Percentiles rank a stretch among this genome's conserved stretches.
Conservation (phyloP, 2,329 filamentous ascomycete species). For the Gnomoniopsis sp. region DNA sequence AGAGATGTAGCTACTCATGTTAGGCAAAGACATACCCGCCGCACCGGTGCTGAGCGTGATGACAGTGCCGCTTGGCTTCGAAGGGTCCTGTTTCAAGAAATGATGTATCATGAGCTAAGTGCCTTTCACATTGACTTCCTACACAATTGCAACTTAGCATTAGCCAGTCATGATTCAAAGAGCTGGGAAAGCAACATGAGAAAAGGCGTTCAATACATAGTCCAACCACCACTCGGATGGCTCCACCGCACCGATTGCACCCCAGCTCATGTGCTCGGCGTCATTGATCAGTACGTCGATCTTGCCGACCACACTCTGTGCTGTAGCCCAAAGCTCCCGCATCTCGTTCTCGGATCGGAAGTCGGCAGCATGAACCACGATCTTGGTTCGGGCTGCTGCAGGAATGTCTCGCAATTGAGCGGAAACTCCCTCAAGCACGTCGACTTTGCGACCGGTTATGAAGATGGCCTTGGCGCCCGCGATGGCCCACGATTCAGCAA, state of each 20-base stretch:
- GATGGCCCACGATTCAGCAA: slow-evolving; percentile 21
- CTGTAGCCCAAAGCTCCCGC: slow-evolving; percentile 17
- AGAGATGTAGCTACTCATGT: slow-evolving; percentile 18
- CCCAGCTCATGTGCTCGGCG: slow-evolving; percentile 16
- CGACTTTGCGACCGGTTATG: slow-evolving; percentile 21
- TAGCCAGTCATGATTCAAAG: neutral
- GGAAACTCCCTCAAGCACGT: slow-evolving; percentile 20
- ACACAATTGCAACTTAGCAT: slow-evolving; percentile 8
- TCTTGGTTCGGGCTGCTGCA: slow-evolving; percentile 15
- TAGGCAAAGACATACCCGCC: slow-evolving; percentile 10
- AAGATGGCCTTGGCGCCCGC: slow-evolving; percentile 21
- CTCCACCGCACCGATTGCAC: slow-evolving; percentile 15
- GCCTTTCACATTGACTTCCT: slow-evolving; percentile 21
- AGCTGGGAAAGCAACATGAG: neutral
- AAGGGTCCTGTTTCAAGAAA: slow-evolving; percentile 18
- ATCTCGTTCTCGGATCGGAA: slow-evolving; percentile 20
- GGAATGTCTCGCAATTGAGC: slow-evolving; percentile 15
- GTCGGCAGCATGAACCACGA: slow-evolving; percentile 19
- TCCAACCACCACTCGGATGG: slow-evolving; percentile 9
- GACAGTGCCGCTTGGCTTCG: slow-evolving; percentile 18
- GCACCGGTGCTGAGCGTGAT: slow-evolving; percentile 19
- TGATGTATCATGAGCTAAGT: slow-evolving; percentile 19
- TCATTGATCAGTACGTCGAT: slow-evolving; percentile 20
- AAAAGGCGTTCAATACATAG: neutral
- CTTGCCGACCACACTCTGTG: slow-evolving; percentile 16